Evolutionary conservation across 2,329 filamentous ascomycete genomes (phyloP).

Genomic region (Aspergillus hortae): DNA sequence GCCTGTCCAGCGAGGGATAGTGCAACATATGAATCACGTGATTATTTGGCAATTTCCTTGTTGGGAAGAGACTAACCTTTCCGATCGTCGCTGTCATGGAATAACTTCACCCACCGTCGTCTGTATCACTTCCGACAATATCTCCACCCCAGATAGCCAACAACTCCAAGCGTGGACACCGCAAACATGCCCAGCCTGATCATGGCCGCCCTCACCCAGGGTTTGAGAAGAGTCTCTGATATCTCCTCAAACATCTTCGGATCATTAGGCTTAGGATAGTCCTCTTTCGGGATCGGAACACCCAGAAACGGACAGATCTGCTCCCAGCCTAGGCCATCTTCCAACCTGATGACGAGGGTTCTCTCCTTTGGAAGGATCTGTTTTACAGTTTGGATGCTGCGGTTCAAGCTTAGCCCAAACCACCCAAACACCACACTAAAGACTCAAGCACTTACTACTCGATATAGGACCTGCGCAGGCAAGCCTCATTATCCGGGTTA

Average conservation of each 20-base stretch:
- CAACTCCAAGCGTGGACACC: not conserved
- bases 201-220: not conserved
- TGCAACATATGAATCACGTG: too few species aligned
- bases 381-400: not conserved
- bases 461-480: not conserved
- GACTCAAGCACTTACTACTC: not conserved
- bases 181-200: not conserved
- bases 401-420: not conserved
- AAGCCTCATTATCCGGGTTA: not conserved
- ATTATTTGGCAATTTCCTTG: too few species aligned
- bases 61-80: not conserved
- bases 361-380: not conserved
- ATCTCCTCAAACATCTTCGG: not conserved
- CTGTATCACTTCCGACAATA: conserved; percentile 22
- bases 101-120: too few species aligned
- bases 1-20: too few species aligned
- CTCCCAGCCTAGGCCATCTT: not conserved
- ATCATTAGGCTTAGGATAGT: not conserved
- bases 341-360: not conserved
- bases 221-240: not conserved
- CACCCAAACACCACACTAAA: not conserved
- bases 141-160: conserved; percentile 25
- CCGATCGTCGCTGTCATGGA: too few species aligned
- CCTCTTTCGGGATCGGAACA: not conserved
- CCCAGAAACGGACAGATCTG: not conserved